phyloP scores from a whole-genome alignment of 2,329 filamentous ascomycete genomes.

The Truncatella angustata region DNA sequence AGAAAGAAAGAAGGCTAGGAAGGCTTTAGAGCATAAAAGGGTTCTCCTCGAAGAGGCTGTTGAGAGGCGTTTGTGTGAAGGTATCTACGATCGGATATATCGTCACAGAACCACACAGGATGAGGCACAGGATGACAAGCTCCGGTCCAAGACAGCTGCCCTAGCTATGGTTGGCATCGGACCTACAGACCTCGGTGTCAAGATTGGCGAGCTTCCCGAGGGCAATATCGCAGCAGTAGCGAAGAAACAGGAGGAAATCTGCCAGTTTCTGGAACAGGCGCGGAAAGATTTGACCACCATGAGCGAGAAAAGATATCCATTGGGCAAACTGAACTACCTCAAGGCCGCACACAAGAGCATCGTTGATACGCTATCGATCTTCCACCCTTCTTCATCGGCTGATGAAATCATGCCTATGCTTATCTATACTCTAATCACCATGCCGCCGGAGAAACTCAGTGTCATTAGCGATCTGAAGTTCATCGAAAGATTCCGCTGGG shows the following conservation, averaged over 20 bases:
- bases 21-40: slow-evolving; percentile 74
- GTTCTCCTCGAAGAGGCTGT: slow-evolving; percentile 83
- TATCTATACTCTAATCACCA: slow-evolving; percentile 92
- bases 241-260: slow-evolving; percentile 66
- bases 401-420: slow-evolving; percentile 97
- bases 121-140: slow-evolving; percentile 89
- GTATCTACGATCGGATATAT: slow-evolving; percentile 85
- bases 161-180: slow-evolving; percentile 89
- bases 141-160: slow-evolving; percentile 90
- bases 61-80: slow-evolving; percentile 80
- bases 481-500: slow-evolving; percentile 86
- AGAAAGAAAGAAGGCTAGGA: slow-evolving; percentile 74
- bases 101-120: slow-evolving; percentile 89
- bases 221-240: slow-evolving; percentile 56
- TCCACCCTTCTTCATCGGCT: slow-evolving; percentile 79
- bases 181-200: slow-evolving; percentile 77
- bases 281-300: slow-evolving; percentile 72
- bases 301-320: slow-evolving; percentile 81
- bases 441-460: slow-evolving; percentile 80
- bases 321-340: slow-evolving; percentile 87
- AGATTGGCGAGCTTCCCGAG: slow-evolving; percentile 58
- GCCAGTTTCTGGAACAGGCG: slow-evolving; percentile 69
- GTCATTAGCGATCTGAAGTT: slow-evolving; percentile 95
- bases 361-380: slow-evolving; percentile 75
- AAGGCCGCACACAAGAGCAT: slow-evolving; percentile 91